These are phyloP conservation scores for slime mould (Dictyostelium discoideum) DNA, from an alignment of 78 protist genomes.

Conservation along the genomic window dicty_2.7 NC_007091.3:3887501-3888000, in stretches of 20 bases:
- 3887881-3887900: neutral
- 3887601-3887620: neutral
- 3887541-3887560: neutral
- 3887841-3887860: no score
- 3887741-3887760: neutral
- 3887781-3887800: neutral
- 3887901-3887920: neutral
- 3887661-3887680: neutral
- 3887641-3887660: neutral
- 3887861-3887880: neutral
- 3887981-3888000: neutral
- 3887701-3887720: neutral
- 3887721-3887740: neutral
- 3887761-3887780: neutral
- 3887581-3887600: conserved; percentile 9
- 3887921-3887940: neutral
- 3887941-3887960: neutral
- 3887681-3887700: neutral
- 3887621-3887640: neutral
- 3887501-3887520: neutral
- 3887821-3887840: neutral
- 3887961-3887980: neutral
- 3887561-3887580: neutral
- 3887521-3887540: neutral
- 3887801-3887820: neutral